Evolutionary conservation across 306 rosid genomes (phyloP).

Genomic region (Pachyrhizus erosus): DNA sequence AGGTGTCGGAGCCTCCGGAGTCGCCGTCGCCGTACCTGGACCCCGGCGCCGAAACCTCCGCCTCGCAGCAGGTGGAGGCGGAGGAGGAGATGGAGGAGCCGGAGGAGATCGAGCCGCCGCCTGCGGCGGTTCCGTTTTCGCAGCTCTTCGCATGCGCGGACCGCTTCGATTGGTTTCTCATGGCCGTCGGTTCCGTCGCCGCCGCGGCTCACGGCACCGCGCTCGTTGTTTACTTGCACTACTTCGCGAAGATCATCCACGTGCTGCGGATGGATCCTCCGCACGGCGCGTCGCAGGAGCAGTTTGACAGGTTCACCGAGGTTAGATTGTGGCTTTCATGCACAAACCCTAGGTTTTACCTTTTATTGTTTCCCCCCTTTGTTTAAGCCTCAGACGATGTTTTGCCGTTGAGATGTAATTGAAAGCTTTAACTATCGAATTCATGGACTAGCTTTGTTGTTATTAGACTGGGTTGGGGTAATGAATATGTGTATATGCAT

Average conservation of each 20-base stretch:
- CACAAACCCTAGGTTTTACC: conserved; percentile 41
- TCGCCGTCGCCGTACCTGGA: conserved; percentile 95
- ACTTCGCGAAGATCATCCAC: conserved; percentile 91
- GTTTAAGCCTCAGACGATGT: not conserved
- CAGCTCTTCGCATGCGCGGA: conserved; percentile 89
- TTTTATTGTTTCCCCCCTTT: not conserved
- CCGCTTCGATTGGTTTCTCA: conserved; percentile 90
- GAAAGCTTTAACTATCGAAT: conserved; percentile 28
- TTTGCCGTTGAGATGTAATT: conserved; percentile 27
- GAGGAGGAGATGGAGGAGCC: conserved; percentile 92
- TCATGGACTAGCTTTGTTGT: conserved; percentile 21
- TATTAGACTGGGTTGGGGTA: not conserved
- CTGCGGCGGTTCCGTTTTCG: conserved; percentile 95
- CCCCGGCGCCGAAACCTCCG: conserved; percentile 69
- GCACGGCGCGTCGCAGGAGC: conserved; percentile 19
- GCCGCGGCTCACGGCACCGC: conserved; percentile 99
- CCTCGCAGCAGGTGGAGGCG: conserved; percentile 77
- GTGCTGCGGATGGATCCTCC: conserved; percentile 45
- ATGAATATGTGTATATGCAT: not conserved
- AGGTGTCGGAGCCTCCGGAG: conserved; percentile 99
- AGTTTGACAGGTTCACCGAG: conserved; percentile 71
- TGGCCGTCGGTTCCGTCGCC: conserved; percentile 85
- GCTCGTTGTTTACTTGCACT: conserved; percentile 90
- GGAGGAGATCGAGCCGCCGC: conserved; percentile 97
- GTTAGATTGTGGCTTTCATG: conserved; percentile 56